Conservation (phyloP, 306 rosid genomes). For the Malus domestica region DNA sequence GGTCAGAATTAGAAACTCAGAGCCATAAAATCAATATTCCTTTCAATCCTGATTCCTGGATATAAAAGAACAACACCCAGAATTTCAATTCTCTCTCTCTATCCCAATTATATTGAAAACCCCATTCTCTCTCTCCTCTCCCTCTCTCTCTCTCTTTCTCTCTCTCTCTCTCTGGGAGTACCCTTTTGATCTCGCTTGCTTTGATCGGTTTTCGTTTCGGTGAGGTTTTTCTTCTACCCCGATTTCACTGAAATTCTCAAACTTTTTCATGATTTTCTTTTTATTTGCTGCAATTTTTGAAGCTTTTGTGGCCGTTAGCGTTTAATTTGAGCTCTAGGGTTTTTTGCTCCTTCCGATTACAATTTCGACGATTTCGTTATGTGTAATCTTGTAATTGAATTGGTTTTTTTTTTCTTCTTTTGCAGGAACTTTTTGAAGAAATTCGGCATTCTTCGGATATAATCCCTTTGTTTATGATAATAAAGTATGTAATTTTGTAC, state of each 20-base stretch:
- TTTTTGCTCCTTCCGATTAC: background rate
- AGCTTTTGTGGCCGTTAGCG: conserved; percentile 12
- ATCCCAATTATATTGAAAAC: background rate
- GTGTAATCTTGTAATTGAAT: background rate
- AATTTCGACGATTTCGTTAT: background rate
- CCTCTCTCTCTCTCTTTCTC: conserved; percentile 18
- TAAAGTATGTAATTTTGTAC: conserved; percentile 27
- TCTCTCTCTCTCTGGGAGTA: conserved; percentile 6
- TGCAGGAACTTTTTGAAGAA: conserved; percentile 17
- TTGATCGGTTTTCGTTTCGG: conserved; percentile 26
- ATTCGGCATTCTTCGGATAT: background rate
- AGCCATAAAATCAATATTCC: conserved; percentile 14
- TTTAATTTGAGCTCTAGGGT: background rate
- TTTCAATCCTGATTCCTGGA: background rate
- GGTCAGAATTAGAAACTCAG: conserved; percentile 7
- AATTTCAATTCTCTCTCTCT: conserved; percentile 19
- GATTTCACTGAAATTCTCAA: background rate
- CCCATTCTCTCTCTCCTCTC: conserved; percentile 25
- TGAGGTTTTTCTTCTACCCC: conserved; percentile 10
- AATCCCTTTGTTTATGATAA: conserved; percentile 24
- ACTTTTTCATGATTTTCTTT: background rate
- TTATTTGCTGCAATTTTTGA: conserved; percentile 12
- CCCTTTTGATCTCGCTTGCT: conserved; percentile 30
- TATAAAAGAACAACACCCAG: background rate
- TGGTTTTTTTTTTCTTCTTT: conserved; percentile 1